Conservation (phyloP, 2,329 filamentous ascomycete species). For the Colletotrichum incanum region DNA sequence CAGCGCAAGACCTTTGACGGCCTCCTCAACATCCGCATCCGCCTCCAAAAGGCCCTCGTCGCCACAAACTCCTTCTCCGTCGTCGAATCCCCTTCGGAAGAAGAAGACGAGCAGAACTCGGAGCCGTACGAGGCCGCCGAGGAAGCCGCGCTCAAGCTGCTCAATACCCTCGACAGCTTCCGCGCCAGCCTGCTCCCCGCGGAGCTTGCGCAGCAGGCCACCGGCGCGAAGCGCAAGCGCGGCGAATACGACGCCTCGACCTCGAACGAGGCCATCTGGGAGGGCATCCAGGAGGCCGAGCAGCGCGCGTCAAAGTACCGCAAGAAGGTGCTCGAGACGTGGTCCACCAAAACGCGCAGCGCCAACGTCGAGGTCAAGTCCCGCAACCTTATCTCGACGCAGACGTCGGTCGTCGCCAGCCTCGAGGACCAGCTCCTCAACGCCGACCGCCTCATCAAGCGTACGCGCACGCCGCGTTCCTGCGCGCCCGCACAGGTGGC, state of each 20-base stretch:
- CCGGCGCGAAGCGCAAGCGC: conserved; percentile 75
- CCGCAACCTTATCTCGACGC: conserved; percentile 67
- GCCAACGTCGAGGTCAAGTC: conserved; percentile 70
- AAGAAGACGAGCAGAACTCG: conserved; percentile 55
- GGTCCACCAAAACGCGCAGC: conserved; percentile 82
- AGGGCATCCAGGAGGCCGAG: conserved; percentile 78
- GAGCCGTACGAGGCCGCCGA: conserved; percentile 83
- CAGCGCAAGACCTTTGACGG: conserved; percentile 91
- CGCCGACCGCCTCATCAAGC: conserved; percentile 77
- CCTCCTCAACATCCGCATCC: conserved; percentile 90
- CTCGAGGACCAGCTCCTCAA: conserved; percentile 79
- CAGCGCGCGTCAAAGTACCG: conserved; percentile 71
- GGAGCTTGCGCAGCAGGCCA: conserved; percentile 52
- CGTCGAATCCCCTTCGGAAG: conserved; percentile 59
- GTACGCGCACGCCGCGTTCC: conserved; percentile 80
- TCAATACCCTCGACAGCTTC: conserved; percentile 83
- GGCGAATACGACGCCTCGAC: conserved; percentile 66
- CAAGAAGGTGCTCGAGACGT: conserved; percentile 85
- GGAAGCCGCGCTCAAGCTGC: conserved; percentile 86
- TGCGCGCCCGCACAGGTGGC: conserved; percentile 81
- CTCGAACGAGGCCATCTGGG: conserved; percentile 79
- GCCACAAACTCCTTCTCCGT: conserved; percentile 81
- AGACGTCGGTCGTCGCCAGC: conserved; percentile 77
- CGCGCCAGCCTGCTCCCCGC: conserved; percentile 72
- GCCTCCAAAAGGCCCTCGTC: conserved; percentile 91